Percentiles rank a stretch among this genome's conserved stretches.
phyloP scores from a whole-genome alignment of 345 rosid genomes.

The Clarkia xantiana region DNA sequence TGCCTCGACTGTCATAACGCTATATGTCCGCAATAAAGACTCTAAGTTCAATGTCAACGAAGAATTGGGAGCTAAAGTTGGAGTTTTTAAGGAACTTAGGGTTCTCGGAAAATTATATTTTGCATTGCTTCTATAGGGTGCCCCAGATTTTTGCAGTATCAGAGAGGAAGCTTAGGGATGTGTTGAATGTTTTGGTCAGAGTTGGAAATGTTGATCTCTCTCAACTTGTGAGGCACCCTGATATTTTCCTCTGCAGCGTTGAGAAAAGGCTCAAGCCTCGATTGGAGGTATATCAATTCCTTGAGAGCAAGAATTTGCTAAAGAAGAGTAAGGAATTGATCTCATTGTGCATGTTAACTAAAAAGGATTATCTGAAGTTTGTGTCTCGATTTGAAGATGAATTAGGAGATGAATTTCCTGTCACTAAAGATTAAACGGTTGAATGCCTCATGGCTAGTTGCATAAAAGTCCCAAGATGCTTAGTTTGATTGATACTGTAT shows the following conservation, averaged over 20 bases:
- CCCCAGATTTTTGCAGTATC: slow-evolving; percentile 21
- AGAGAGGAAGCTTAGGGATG: slow-evolving; percentile 16
- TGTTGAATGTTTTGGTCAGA: background rate
- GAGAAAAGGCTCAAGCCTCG: slow-evolving; percentile 19
- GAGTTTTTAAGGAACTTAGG: background rate
- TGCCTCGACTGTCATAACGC: background rate
- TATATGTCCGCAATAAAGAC: background rate
- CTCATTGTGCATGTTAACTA: too few species aligned
- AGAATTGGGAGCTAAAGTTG: slow-evolving; percentile 5
- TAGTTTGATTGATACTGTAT: too few species aligned
- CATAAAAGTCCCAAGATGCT: too few species aligned
- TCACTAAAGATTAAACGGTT: too few species aligned
- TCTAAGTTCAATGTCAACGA: background rate
- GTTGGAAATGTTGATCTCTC: background rate
- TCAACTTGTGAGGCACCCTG: background rate
- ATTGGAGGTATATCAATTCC: slow-evolving; percentile 10
- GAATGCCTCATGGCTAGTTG: too few species aligned
- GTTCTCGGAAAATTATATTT: slow-evolving; percentile 2
- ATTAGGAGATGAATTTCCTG: too few species aligned
- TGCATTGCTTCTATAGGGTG: slow-evolving; percentile 9
- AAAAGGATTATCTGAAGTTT: too few species aligned
- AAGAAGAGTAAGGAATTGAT: slow-evolving; percentile 3
- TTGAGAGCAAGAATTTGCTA: slow-evolving; percentile 19
- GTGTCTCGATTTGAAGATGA: too few species aligned
- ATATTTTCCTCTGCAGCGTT: slow-evolving; percentile 17